Evolutionary conservation across 2,329 filamentous ascomycete genomes (phyloP).

Genomic region (Grosmannia huntii): DNA sequence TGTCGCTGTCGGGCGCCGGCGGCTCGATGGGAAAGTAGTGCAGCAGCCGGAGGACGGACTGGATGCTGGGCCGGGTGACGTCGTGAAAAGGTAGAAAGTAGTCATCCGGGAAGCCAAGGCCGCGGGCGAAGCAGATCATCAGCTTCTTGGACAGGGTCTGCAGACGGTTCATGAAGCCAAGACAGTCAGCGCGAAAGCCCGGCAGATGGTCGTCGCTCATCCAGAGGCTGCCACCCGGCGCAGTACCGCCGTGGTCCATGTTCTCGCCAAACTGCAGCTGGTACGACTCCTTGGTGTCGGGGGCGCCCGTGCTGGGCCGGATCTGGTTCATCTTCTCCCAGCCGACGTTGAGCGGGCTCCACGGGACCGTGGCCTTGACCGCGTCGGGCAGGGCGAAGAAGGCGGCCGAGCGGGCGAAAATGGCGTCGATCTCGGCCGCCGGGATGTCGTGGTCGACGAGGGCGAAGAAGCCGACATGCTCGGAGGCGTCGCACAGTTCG

Average conservation of each 20-base stretch:
- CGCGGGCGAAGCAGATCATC: conserved; percentile 46
- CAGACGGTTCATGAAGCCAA: conserved; percentile 40
- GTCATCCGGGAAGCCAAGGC: conserved; percentile 31
- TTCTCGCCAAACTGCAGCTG: conserved; percentile 44
- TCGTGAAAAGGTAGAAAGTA: conserved; percentile 44
- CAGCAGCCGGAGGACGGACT: conserved; percentile 32
- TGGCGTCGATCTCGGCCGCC: conserved; percentile 29
- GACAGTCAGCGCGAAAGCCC: conserved; percentile 30
- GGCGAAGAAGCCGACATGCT: conserved; percentile 47
- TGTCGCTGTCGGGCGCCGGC: conserved; percentile 20
- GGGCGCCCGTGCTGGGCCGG: conserved; percentile 43
- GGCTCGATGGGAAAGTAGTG: conserved; percentile 13
- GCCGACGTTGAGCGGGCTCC: conserved; percentile 41
- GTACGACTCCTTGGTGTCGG: conserved; percentile 49
- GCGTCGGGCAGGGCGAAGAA: conserved; percentile 42
- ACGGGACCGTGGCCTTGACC: conserved; percentile 40
- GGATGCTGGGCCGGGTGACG: conserved; percentile 31
- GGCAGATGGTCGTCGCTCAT: conserved; percentile 30
- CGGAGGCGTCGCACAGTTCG: conserved; percentile 38
- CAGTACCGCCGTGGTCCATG: conserved; percentile 32
- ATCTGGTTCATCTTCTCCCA: conserved; percentile 49
- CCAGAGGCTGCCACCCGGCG: conserved; percentile 27
- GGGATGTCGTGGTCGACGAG: conserved; percentile 34
- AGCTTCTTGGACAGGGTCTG: conserved; percentile 41
- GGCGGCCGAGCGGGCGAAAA: conserved; percentile 21